A percentile compares a stretch with the other conserved stretches of the same genome.
phyloP scores from a whole-genome alignment of 495 filamentous ascomycete genomes.

The Barbatosphaeria neglecta region DNA sequence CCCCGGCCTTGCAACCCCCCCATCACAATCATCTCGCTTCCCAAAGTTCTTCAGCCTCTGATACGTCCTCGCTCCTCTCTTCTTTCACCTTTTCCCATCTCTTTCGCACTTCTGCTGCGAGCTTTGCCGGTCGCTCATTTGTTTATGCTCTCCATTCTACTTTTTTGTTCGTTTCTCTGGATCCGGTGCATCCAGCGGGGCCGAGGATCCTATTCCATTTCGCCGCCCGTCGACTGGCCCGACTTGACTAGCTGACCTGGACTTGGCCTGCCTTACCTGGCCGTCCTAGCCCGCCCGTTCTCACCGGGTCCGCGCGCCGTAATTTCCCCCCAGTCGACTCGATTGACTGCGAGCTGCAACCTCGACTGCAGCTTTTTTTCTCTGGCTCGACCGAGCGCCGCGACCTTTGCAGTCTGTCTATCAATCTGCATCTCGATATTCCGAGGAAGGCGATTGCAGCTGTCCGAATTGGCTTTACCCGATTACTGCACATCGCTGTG shows the following conservation, averaged over 20 bases:
- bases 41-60: conserved; percentile 25
- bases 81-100: conserved; percentile 11
- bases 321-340: conserved; percentile 13
- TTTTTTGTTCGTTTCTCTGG: conserved; percentile 6
- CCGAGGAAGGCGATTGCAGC: conserved; percentile 5
- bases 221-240: background rate
- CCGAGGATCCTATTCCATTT: background rate
- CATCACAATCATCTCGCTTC: conserved; percentile 40
- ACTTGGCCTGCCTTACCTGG: too few species aligned
- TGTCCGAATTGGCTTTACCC: conserved; percentile 9
- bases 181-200: background rate
- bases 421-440: too few species aligned
- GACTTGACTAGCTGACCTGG: too few species aligned
- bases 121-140: conserved; percentile 8
- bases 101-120: conserved; percentile 11
- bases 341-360: conserved; percentile 4
- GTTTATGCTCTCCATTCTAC: conserved; percentile 9
- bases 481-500: conserved; percentile 10
- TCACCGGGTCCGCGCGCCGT: conserved; percentile 14
- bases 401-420: too few species aligned
- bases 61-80: conserved; percentile 13
- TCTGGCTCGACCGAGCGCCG: background rate
- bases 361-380: conserved; percentile 3
- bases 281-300: background rate
- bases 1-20: conserved; percentile 20